Conservation (phyloP, 495 filamentous ascomycete species). For the Tuber borchii region DNA sequence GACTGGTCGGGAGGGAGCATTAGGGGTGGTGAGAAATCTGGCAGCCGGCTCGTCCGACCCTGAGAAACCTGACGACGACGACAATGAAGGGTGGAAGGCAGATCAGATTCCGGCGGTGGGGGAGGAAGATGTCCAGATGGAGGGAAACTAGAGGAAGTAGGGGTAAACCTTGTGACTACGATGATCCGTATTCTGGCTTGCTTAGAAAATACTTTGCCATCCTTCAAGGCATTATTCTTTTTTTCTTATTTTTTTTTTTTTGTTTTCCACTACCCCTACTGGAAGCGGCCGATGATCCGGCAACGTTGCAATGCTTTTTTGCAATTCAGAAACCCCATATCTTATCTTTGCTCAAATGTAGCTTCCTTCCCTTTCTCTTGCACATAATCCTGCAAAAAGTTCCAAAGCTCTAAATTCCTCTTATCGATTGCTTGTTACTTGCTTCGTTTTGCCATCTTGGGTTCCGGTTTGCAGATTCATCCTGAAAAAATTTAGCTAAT, state of each 20-base stretch:
- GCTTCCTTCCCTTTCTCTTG: background rate
- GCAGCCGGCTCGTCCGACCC: slow-evolving; percentile 1
- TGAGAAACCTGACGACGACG: background rate
- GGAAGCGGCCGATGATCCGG: background rate
- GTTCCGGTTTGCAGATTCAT: background rate
- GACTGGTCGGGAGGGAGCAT: background rate
- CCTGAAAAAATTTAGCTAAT: background rate
- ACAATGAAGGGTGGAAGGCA: background rate
- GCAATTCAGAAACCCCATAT: background rate
- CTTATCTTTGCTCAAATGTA: background rate
- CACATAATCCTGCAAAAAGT: background rate
- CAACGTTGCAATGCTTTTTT: background rate
- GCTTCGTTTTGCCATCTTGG: background rate
- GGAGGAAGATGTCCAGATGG: slow-evolving; percentile 3
- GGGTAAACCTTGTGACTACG: background rate
- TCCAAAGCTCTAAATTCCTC: background rate
- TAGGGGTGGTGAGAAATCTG: background rate
- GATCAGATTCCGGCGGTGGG: background rate
- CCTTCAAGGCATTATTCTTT: background rate
- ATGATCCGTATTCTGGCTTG: background rate
- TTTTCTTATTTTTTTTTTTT: background rate
- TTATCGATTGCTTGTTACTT: background rate
- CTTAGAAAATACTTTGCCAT: background rate
- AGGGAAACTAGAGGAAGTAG: background rate
- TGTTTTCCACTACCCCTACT: background rate